Percentiles rank a stretch among this genome's conserved stretches.
Evolutionary conservation across 129 eudicot genomes (phyloP).

Genomic region (Flaveria trinervia): DNA sequence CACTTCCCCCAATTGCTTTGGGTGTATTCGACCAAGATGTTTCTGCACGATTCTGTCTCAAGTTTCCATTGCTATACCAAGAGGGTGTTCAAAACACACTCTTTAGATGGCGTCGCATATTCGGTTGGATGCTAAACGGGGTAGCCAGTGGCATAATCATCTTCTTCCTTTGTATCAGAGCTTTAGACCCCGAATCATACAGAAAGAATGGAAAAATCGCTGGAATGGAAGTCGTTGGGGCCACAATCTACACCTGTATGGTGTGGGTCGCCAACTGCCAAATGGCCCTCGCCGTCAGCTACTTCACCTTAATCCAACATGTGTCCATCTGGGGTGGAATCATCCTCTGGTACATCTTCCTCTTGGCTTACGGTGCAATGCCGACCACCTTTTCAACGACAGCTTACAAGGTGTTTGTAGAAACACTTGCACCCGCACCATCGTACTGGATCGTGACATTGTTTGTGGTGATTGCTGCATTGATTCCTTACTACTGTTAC

Average conservation of each 20-base stretch:
- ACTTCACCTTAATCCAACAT: slow-evolving; percentile 88
- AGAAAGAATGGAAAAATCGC: slow-evolving; percentile 56
- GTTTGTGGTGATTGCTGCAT: slow-evolving; percentile 54
- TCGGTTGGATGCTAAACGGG: slow-evolving; percentile 94
- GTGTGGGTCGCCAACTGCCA: slow-evolving; percentile 92
- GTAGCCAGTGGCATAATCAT: slow-evolving; percentile 57
- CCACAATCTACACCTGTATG: slow-evolving; percentile 73
- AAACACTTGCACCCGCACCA: slow-evolving; percentile 69
- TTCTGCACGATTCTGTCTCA: slow-evolving; percentile 76
- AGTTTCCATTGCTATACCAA: slow-evolving; percentile 92
- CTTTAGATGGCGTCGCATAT: slow-evolving; percentile 84
- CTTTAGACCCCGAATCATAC: slow-evolving; percentile 59
- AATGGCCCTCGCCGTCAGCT: slow-evolving; percentile 78
- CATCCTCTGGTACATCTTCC: slow-evolving; percentile 69
- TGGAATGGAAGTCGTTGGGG: slow-evolving; percentile 61
- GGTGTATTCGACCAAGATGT: slow-evolving; percentile 97
- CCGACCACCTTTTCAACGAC: slow-evolving; percentile 56
- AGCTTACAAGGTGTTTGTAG: slow-evolving; percentile 70
- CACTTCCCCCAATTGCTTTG: slow-evolving; percentile 85
- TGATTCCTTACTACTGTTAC: slow-evolving; percentile 65
- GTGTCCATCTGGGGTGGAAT: slow-evolving; percentile 88
- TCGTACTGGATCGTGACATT: slow-evolving; percentile 64
- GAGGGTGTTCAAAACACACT: slow-evolving; percentile 88
- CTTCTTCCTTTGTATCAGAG: slow-evolving; percentile 57
- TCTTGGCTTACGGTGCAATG: slow-evolving; percentile 76